These are phyloP conservation scores for Corymbia citriodora DNA, from an alignment of 441 rosid genomes.

Conservation along the genomic window DNA sequence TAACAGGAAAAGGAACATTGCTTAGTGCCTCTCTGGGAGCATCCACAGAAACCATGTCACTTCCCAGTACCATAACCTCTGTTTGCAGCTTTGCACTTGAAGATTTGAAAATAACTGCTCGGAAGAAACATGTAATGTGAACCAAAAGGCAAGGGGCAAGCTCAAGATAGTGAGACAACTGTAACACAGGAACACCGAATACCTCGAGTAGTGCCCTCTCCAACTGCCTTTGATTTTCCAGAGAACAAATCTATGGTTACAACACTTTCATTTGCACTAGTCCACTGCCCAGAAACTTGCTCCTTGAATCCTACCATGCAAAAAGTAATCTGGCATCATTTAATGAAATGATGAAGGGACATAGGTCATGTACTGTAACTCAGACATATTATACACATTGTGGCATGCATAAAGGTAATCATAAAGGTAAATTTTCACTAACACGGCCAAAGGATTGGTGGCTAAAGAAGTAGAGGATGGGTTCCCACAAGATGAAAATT, in stretches of 20 bases:
- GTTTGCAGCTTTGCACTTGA: constrained; percentile 60
- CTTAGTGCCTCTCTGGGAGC: constrained; percentile 77
- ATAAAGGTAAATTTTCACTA: neutral
- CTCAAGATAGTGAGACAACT: neutral
- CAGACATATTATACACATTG: neutral
- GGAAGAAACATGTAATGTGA: constrained; percentile 10
- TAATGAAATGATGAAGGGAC: neutral
- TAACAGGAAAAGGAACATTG: constrained; percentile 69
- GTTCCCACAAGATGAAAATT: neutral
- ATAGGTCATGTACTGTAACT: neutral
- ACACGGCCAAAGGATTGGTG: neutral
- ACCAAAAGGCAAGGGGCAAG: constrained; percentile 1
- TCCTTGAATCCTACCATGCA: constrained; percentile 42
- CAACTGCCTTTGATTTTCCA: constrained; percentile 72
- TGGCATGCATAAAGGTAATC: neutral
- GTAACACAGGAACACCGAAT: neutral
- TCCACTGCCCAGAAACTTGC: constrained; percentile 64
- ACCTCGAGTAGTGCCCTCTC: constrained; percentile 76
- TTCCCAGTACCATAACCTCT: constrained; percentile 54
- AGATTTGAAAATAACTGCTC: constrained; percentile 65
- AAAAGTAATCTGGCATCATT: neutral
- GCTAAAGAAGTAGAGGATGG: neutral
- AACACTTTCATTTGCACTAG: constrained; percentile 60
- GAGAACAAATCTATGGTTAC: constrained; percentile 42
- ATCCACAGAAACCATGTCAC: constrained; percentile 48